phyloP scores from a whole-genome alignment of 2,329 filamentous ascomycete species.

The Beauveria scarabaeidicola region DNA sequence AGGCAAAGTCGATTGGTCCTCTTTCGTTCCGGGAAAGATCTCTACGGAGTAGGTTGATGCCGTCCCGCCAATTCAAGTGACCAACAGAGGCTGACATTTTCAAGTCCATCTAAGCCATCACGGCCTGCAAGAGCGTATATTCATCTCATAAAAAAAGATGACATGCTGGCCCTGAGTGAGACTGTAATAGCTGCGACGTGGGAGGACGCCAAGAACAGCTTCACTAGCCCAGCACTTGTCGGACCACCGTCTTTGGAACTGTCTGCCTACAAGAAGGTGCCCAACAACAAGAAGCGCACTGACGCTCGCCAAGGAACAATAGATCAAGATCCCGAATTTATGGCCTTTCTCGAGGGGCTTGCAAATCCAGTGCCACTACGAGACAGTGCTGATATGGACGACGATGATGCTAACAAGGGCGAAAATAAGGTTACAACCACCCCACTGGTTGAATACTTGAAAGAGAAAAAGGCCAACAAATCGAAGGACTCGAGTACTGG shows the following conservation, averaged over 20 bases:
- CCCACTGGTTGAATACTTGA: conserved; percentile 80
- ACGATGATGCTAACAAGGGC: conserved; percentile 34
- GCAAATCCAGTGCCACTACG: conserved; percentile 56
- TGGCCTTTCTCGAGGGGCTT: conserved; percentile 80
- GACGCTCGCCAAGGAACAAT: conserved; percentile 90
- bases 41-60: conserved; percentile 63
- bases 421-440: conserved; percentile 66
- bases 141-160: conserved; percentile 63
- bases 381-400: conserved; percentile 34
- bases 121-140: conserved; percentile 73
- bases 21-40: conserved; percentile 59
- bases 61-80: background rate
- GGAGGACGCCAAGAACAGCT: conserved; percentile 73
- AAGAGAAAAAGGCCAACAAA: conserved; percentile 82
- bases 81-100: background rate
- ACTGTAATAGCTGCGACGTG: conserved; percentile 61
- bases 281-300: conserved; percentile 62
- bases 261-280: conserved; percentile 74
- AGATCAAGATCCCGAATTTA: conserved; percentile 92
- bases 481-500: conserved; percentile 46
- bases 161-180: conserved; percentile 60
- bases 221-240: conserved; percentile 61
- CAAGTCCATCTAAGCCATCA: conserved; percentile 75
- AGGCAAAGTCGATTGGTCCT: conserved; percentile 78
- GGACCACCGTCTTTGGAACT: conserved; percentile 76